Evolutionary conservation across 2,329 filamentous ascomycete species (phyloP).

Genomic region (Trichoderma semiorbis): DNA sequence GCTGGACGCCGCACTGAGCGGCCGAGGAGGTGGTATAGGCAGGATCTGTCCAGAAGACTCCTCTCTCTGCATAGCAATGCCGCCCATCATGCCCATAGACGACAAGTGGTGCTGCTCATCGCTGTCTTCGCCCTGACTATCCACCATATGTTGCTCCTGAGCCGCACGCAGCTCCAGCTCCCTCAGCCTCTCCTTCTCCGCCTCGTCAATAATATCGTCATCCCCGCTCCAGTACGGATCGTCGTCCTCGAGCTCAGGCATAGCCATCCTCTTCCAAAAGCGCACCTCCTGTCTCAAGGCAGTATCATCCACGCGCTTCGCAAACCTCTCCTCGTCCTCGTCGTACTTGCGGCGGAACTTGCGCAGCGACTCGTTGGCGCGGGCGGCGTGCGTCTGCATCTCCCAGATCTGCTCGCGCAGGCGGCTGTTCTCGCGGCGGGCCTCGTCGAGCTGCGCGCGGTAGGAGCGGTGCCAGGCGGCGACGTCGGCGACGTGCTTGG

Average conservation of each 20-base stretch:
- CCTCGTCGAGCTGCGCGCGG: conserved; percentile 61
- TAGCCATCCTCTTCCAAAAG: conserved; percentile 65
- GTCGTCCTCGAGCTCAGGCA: conserved; percentile 58
- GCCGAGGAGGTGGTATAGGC: conserved; percentile 34
- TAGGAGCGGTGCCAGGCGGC: conserved; percentile 64
- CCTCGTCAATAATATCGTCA: conserved; percentile 59
- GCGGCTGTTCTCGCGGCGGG: conserved; percentile 60
- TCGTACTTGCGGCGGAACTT: conserved; percentile 55
- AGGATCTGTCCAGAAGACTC: conserved; percentile 29
- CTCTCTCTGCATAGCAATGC: conserved; percentile 39
- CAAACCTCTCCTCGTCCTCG: conserved; percentile 53
- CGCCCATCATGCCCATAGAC: conserved; percentile 32
- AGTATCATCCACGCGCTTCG: conserved; percentile 50
- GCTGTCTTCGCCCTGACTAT: conserved; percentile 34
- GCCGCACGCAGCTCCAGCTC: conserved; percentile 48
- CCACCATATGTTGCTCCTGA: conserved; percentile 35
- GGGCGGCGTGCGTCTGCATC: conserved; percentile 59
- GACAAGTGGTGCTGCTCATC: conserved; percentile 29
- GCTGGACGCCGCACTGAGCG: conserved; percentile 40
- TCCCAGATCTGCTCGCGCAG: conserved; percentile 65
- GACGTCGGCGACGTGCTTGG: conserved; percentile 59
- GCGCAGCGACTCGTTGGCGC: conserved; percentile 56
- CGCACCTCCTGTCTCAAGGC: conserved; percentile 56
- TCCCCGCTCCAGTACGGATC: conserved; percentile 63
- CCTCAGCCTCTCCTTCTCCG: conserved; percentile 55